Evolutionary conservation across 371 early-diverging fungal genomes (phyloP), one percentile per base, ranked within the genome.

Genomic region (Apophysomyces trapeziformis): DNA sequence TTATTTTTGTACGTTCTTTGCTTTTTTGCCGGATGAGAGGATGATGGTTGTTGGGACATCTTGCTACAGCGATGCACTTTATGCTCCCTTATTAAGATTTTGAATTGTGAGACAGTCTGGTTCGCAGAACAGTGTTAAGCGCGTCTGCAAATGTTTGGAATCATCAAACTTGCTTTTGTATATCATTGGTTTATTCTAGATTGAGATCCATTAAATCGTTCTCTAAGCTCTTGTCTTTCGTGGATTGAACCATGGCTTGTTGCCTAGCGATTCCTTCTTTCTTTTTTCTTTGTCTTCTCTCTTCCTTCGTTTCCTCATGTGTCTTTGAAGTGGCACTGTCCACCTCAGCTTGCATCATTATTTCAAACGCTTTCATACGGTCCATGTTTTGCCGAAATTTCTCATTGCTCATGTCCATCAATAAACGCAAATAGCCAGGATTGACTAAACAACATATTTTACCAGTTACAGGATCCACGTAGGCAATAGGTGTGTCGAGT

Each of bases 401-500:
- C 50, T 79, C 76, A 44, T 88, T 88, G 32, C 83, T 79, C 73
- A 88, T 66, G 0, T 67, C 67, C 7, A 85, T 13, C 32, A 88
- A 56, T 13, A 84, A 65, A 12, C 70, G 68, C 11, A 88, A 66
- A 61, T 86, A 87, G 0, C 70, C 43, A 16, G 79, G 65, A 36
- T 82, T 75, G 4, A 87, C 88, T 32, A 87, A 70, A 38, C 83
- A 73, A 12, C 80, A 65, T 7, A 87, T 79, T 39, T 66, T 73
- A 2, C 71, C 67, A 5, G 67, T 67, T 6, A 43, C 12, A 18
- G 66, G 60, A 57, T 80, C 69, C n/a, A 86, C 67, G 54, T 80
- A 78, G 9, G 84, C 89, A 39, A 89, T 83, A 1, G 89, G 89
- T 8, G 82, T 80, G 61, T 87, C 89, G 21, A 89, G 69, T 59